Conservation (phyloP, 2,329 filamentous ascomycete genomes). For the Fusarium nygamai region DNA sequence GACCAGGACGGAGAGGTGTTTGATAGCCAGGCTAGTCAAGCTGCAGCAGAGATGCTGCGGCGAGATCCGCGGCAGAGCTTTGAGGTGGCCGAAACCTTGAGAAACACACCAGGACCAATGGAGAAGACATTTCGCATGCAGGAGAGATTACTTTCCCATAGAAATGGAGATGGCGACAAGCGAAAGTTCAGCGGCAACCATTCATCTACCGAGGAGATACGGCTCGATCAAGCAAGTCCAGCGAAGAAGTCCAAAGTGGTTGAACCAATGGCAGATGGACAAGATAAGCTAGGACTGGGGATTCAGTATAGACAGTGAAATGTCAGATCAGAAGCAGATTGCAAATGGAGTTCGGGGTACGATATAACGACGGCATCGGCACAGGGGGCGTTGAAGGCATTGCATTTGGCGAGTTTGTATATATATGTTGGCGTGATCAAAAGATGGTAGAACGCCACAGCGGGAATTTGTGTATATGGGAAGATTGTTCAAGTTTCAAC, state of each 20-base stretch:
- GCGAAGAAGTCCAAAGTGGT: conserved; percentile 62
- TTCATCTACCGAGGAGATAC: conserved; percentile 44
- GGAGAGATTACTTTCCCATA: conserved; percentile 60
- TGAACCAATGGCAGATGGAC: conserved; percentile 51
- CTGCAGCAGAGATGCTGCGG: conserved; percentile 79
- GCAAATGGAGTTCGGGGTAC: conserved; percentile 28
- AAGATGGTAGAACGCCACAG: not conserved
- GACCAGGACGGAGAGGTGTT: conserved; percentile 63
- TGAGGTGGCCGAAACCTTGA: conserved; percentile 58
- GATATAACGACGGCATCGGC: conserved; percentile 25
- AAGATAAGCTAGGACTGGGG: conserved; percentile 59
- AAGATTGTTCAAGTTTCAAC: not conserved
- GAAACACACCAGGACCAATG: conserved; percentile 55
- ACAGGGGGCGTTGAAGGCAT: conserved; percentile 17
- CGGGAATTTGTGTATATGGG: not conserved
- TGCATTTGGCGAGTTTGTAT: not conserved
- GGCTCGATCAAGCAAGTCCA: conserved; percentile 56
- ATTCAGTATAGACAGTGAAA: conserved; percentile 57
- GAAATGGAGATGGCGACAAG: conserved; percentile 59
- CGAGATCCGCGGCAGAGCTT: conserved; percentile 65
- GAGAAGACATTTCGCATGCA: conserved; percentile 60
- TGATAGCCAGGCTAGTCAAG: conserved; percentile 81
- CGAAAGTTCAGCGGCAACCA: conserved; percentile 58
- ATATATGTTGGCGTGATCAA: not conserved
- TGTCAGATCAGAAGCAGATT: not conserved